Evolutionary conservation across 192 early-diverging fungal genomes (phyloP), one percentile per base, ranked within the genome.

Genomic region (Dissophora ornata): DNA sequence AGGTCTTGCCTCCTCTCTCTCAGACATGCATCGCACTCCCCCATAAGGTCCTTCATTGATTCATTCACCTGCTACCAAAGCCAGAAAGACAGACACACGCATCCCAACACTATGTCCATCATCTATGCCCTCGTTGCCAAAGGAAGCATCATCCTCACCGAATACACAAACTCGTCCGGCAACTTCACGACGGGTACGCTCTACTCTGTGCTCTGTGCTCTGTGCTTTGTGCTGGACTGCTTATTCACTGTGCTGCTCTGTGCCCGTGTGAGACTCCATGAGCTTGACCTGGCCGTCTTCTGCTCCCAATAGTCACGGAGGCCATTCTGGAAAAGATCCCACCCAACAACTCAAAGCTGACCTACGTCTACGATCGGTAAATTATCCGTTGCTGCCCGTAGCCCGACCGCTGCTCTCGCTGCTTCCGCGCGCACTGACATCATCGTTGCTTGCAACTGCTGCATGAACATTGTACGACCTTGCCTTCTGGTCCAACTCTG

Each of bases 291-390:
- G n/a, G n/a, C n/a, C n/a, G n/a, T n/a, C n/a, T n/a, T n/a, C n/a
- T n/a, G n/a, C n/a, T n/a, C 25, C 26, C n/a, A 41, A 18, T 69
- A 84, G 89, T 95, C 33, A 93, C 92, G 21, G 90, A 95, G 63
- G 91, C 90, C 41, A 96, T 97, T 50, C 84, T 96, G 13, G 92
- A 92, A 41, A 94, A 94, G 71, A 93, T 97, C 36, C 94, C 94
- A 12, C 90, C 94, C 32, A 93, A 92, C 73, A 91, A 97, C 80
- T 92, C 92, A 26, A 95, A 95, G 79, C 83, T 97, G 44, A 95
- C 95, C 7, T 97, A 94, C 67, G 92, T 95, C n/a, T 96, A 95
- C 75, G 95, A 97, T 81, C 64, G 87, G 87, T 90, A 84, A 38
- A 59, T 34, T 50, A 61, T 16, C 22, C 9, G n/a, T n/a, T 52